Conservation (phyloP, 1,139 yeast species). For the Groenewaldozyma auringiensis region DNA sequence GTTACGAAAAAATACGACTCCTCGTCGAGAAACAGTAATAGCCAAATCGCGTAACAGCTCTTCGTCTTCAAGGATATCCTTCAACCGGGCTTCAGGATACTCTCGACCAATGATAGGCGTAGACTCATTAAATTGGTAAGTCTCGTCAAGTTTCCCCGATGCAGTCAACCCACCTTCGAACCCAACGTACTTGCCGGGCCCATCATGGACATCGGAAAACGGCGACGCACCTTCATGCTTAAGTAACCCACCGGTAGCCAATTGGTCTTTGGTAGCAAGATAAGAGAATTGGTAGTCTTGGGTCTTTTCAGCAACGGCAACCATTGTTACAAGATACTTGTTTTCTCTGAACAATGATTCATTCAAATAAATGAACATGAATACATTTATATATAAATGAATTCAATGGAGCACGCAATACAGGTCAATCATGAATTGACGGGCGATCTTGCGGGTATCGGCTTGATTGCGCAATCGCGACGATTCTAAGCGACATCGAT, state of each 20-base stretch:
- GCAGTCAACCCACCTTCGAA: conserved; percentile 12
- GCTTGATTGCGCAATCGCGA: too few species aligned
- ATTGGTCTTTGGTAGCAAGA: not conserved
- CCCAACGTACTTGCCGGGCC: not conserved
- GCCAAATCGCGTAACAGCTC: conserved; percentile 48
- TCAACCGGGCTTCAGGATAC: conserved; percentile 31
- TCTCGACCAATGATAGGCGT: conserved; percentile 30
- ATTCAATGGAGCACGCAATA: too few species aligned
- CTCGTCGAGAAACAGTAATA: conserved; percentile 53
- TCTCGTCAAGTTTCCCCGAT: conserved; percentile 20
- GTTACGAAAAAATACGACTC: conserved; percentile 58
- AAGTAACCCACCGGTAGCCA: not conserved
- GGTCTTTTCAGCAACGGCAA: not conserved
- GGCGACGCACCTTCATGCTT: not conserved
- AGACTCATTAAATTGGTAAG: conserved; percentile 23
- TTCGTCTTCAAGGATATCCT: conserved; percentile 44
- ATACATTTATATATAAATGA: too few species aligned
- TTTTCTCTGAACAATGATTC: too few species aligned
- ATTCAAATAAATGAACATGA: too few species aligned
- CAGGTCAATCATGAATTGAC: too few species aligned
- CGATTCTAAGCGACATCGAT: too few species aligned
- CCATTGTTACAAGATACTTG: not conserved
- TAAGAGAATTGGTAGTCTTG: not conserved
- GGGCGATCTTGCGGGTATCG: too few species aligned
- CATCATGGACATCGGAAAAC: not conserved